Base-by-base conservation (phyloP, 2,329 filamentous ascomycete genomes). In the Rutstroemia sp. region DNA sequence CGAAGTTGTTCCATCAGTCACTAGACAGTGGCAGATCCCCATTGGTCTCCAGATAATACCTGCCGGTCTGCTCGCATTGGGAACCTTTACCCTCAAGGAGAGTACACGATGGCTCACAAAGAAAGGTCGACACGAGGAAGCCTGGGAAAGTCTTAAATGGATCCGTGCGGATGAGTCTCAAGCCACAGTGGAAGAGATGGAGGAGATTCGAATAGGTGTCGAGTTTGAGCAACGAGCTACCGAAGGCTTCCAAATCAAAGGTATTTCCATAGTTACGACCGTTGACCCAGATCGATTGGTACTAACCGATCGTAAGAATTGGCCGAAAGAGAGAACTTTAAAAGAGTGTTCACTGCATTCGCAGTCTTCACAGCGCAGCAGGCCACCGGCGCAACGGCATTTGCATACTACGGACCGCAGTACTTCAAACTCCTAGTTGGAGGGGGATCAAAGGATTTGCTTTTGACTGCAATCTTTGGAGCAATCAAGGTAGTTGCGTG, bases 391-490 rank as follows among this genome's bases (percentile, higher is more conserved):
- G 78, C 77, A 56, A 79, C 76, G 0, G 76, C 75, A 0, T 64
- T 79, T 21, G 77, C 77, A 2, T 78, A 79, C 60, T 79, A 77
- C 61, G 76, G 76, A 1, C 76, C 75, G 0, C 77, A 80, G 61
- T 75, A 80, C 42, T 80, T 80, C 66, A 68, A 69, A 14, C 71
- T 75, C 3, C 54, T 62, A 9, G 75, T 79, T 9, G 76, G 77
- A 4, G 76, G 75, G 12, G 76, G 76, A 4, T 66, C 73, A 44
- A 69, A 74, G n/a, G 68, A 70, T 30, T 73, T 78, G 41, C 69
- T 79, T 7, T 71, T 80, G 51, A 79, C 75, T 1, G 78, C 76
- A 9, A 78, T 79, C 66, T 80, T 80, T 45, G 77, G 77, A 2
- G 67, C 78, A 7, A 73, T 78, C 57, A 80, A 80, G 65, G 74